Percentiles rank a stretch among this genome's conserved stretches.
Evolutionary conservation across 306 rosid species (phyloP).

Genomic region (Quercus aquifolioides): DNA sequence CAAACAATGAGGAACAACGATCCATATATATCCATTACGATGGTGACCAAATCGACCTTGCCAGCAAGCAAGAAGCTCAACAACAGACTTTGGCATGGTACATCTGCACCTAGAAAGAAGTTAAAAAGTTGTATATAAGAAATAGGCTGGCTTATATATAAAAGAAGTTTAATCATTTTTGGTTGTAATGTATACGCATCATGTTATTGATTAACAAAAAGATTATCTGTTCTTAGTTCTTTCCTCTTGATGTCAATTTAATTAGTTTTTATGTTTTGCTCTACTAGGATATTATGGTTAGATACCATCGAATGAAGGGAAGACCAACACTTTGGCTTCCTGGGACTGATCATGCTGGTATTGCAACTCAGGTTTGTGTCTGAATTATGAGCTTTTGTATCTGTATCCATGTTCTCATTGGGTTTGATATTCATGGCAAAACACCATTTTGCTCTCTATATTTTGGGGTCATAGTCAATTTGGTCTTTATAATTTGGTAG

Average conservation of each 20-base stretch:
- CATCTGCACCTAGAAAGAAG: too few relatives aligned
- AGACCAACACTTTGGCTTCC: conserved; percentile 98
- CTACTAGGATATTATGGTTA: conserved; percentile 88
- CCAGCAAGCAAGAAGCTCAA: too few relatives aligned
- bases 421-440: too few relatives aligned
- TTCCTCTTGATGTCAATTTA: not conserved
- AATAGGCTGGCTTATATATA: too few relatives aligned
- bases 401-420: not conserved
- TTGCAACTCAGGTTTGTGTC: conserved; percentile 88
- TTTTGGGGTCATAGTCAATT: too few relatives aligned
- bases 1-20: too few relatives aligned
- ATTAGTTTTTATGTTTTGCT: conserved; percentile 10
- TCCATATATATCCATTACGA: too few relatives aligned
- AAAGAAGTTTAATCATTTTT: not conserved
- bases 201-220: not conserved
- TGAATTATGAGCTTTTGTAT: conserved; percentile 6
- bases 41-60: too few relatives aligned
- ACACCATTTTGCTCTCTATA: too few relatives aligned
- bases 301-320: conserved; percentile 96
- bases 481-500: too few relatives aligned
- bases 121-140: too few relatives aligned
- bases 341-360: conserved; percentile 99
- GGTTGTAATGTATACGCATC: not conserved
- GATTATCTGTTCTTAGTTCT: not conserved
- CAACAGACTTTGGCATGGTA: not conserved